Conservation (phyloP, 352 stramenopile genomes). For the Pythium phragmitis region DNA sequence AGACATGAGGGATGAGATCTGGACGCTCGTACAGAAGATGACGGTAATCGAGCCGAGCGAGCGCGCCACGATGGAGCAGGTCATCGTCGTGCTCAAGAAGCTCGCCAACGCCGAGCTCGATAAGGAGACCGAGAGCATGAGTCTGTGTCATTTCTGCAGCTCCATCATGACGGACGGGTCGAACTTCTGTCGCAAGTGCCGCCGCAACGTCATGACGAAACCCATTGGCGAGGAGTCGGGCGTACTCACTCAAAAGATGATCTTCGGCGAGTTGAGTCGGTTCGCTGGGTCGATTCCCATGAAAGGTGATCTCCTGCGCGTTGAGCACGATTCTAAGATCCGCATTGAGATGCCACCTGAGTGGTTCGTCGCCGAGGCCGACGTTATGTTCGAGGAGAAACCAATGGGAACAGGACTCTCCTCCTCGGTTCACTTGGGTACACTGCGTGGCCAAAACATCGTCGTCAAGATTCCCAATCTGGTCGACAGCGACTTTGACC, state of each 20-base stretch:
- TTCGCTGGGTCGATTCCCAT: too few relatives aligned
- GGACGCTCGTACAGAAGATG: constrained; percentile 9
- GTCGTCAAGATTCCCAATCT: background rate
- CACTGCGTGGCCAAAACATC: background rate
- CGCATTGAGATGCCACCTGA: background rate
- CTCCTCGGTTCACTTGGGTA: background rate
- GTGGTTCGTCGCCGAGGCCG: background rate
- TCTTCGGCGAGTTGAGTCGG: too few relatives aligned
- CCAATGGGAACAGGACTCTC: background rate
- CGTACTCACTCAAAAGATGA: too few relatives aligned
- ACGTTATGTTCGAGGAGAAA: background rate
- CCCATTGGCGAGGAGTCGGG: background rate
- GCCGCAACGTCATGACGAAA: background rate
- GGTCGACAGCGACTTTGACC: background rate
- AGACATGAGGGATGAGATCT: constrained; percentile 1
- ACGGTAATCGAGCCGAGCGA: background rate
- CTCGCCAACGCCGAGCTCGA: constrained; percentile 4
- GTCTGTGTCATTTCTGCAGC: constrained; percentile 9
- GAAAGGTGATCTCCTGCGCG: too few relatives aligned
- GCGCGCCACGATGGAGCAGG: constrained; percentile 2
- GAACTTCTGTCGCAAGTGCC: background rate
- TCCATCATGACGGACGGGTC: background rate
- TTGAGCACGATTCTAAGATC: too few relatives aligned
- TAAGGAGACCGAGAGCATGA: background rate
- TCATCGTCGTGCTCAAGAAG: constrained; percentile 4